Evolutionary conservation across 2,329 filamentous ascomycete species (phyloP).

Genomic region (Alternaria gansuensis): DNA sequence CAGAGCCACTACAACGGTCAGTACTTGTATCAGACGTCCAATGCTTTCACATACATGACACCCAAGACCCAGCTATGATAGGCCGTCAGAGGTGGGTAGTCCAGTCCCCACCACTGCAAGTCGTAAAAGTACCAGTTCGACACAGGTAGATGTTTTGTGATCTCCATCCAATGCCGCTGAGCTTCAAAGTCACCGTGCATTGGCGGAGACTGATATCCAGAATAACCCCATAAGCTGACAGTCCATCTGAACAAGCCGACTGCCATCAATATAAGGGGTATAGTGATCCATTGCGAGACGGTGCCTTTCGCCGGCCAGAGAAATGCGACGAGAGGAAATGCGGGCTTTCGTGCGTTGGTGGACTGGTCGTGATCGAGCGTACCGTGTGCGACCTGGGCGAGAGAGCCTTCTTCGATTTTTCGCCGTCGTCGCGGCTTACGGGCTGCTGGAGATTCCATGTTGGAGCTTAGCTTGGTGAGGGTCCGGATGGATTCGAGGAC

Average conservation of each 20-base stretch:
- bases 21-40: background rate
- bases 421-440: constrained; percentile 57
- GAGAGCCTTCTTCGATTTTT: constrained; percentile 53
- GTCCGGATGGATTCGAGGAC: constrained; percentile 15
- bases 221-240: constrained; percentile 92
- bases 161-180: constrained; percentile 98
- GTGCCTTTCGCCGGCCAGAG: constrained; percentile 89
- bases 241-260: constrained; percentile 95
- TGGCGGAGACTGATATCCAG: constrained; percentile 82
- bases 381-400: constrained; percentile 54
- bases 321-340: constrained; percentile 92
- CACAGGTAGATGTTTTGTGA: constrained; percentile 86
- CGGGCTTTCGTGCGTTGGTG: constrained; percentile 65
- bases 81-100: constrained; percentile 96
- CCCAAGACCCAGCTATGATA: constrained; percentile 98
- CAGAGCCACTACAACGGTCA: constrained; percentile 64
- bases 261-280: constrained; percentile 87
- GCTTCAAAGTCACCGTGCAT: constrained; percentile 98
- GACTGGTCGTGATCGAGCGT: constrained; percentile 56
- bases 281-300: constrained; percentile 87
- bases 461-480: constrained; percentile 18
- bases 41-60: constrained; percentile 66
- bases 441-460: constrained; percentile 47
- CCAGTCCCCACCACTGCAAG: constrained; percentile 94
- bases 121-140: constrained; percentile 99